phyloP scores from a whole-genome alignment of 768 basidiomycete genomes.

The Gloeopeniophorella convolvens region DNA sequence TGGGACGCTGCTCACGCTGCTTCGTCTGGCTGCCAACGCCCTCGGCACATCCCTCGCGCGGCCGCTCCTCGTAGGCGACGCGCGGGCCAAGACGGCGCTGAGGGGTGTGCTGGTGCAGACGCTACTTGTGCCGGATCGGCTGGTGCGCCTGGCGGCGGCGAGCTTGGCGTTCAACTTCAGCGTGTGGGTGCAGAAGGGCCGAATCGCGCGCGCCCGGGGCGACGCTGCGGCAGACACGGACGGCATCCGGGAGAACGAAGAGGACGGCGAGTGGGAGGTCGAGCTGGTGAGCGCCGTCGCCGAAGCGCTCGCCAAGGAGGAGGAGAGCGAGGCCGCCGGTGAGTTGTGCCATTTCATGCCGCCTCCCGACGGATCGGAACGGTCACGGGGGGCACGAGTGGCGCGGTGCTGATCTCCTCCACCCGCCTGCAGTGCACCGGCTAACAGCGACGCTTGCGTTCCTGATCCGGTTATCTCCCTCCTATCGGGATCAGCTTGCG shows the following conservation, averaged over 20 bases:
- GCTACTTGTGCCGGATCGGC: constrained; percentile 60
- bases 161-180: constrained; percentile 76
- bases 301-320: constrained; percentile 70
- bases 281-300: constrained; percentile 81
- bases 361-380: background rate
- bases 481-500: constrained; percentile 44
- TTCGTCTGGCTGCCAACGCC: constrained; percentile 65
- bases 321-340: constrained; percentile 75
- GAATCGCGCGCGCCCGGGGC: constrained; percentile 39
- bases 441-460: constrained; percentile 73
- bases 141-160: constrained; percentile 72
- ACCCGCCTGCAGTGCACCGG: constrained; percentile 59
- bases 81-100: constrained; percentile 31
- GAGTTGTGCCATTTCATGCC: constrained; percentile 26
- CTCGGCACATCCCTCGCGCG: constrained; percentile 44
- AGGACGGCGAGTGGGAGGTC: constrained; percentile 78
- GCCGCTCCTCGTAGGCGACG: constrained; percentile 33
- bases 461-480: constrained; percentile 69
- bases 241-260: constrained; percentile 36
- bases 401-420: no score
- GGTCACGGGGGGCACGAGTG: background rate
- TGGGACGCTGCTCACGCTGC: constrained; percentile 56
- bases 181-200: constrained; percentile 54
- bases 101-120: constrained; percentile 57
- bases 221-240: constrained; percentile 25